Conservation (phyloP, 305 asterid genomes). For the Solanum hybrid region DNA sequence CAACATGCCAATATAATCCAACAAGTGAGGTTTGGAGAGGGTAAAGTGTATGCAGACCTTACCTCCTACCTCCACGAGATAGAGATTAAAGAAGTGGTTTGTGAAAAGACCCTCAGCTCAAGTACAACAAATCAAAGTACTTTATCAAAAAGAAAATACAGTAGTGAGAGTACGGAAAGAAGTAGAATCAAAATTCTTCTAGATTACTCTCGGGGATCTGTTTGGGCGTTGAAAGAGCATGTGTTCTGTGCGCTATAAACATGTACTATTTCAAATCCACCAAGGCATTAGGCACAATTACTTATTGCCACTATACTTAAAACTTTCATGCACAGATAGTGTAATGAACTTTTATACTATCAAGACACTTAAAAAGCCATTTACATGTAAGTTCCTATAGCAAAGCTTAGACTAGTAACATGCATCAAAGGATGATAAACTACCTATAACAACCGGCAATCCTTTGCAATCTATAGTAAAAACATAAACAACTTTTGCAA, state of each 20-base stretch:
- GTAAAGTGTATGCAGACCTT: neutral
- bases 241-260: neutral
- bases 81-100: neutral
- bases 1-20: neutral
- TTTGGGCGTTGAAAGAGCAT: neutral
- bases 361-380: neutral
- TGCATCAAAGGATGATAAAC: neutral
- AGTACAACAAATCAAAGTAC: neutral
- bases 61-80: neutral
- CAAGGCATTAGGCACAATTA: neutral
- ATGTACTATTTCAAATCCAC: neutral
- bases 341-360: neutral
- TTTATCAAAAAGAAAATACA: neutral
- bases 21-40: neutral
- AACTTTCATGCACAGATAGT: neutral
- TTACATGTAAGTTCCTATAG: neutral
- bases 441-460: neutral
- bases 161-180: neutral
- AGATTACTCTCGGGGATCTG: neutral
- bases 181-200: neutral
- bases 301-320: too few relatives aligned
- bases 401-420: neutral
- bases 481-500: neutral
- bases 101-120: neutral
- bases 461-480: neutral